A percentile compares a stretch with the other conserved stretches of the same genome.
Evolutionary conservation across 2,329 filamentous ascomycete species (phyloP).

Genomic region (Aureobasidium sp.): DNA sequence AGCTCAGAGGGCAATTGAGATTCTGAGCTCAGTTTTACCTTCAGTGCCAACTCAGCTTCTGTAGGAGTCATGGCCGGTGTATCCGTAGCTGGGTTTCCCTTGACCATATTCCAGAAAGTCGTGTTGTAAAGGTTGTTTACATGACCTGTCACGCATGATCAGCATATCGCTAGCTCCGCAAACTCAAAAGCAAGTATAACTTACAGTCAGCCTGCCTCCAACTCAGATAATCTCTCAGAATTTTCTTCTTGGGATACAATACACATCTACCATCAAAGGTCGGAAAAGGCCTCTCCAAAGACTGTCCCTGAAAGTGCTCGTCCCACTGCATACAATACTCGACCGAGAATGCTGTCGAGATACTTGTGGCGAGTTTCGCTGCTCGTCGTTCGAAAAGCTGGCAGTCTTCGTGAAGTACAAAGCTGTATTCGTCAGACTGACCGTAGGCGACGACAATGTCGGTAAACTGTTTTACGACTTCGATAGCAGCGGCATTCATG

Average conservation of each 20-base stretch:
- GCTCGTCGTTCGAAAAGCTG: constrained; percentile 76
- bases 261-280: constrained; percentile 91
- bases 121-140: constrained; percentile 99
- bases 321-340: constrained; percentile 82
- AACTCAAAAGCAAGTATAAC: constrained; percentile 24
- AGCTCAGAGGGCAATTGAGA: background rate
- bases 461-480: constrained; percentile 72
- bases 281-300: constrained; percentile 66
- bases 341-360: constrained; percentile 88
- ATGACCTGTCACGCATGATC: constrained; percentile 39
- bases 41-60: constrained; percentile 72
- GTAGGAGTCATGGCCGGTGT: constrained; percentile 56
- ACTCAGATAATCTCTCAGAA: constrained; percentile 88
- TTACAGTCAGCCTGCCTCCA: constrained; percentile 95
- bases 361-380: constrained; percentile 81
- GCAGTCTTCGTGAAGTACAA: constrained; percentile 78
- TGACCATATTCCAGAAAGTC: constrained; percentile 76
- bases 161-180: background rate
- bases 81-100: background rate
- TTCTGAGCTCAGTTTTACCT: constrained; percentile 40
- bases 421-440: constrained; percentile 91
- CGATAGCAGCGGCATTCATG: constrained; percentile 88
- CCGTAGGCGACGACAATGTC: constrained; percentile 87
- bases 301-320: constrained; percentile 61
- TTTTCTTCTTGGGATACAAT: constrained; percentile 72